phyloP scores from a whole-genome alignment of 768 basidiomycete species.

The Suillus lakei region DNA sequence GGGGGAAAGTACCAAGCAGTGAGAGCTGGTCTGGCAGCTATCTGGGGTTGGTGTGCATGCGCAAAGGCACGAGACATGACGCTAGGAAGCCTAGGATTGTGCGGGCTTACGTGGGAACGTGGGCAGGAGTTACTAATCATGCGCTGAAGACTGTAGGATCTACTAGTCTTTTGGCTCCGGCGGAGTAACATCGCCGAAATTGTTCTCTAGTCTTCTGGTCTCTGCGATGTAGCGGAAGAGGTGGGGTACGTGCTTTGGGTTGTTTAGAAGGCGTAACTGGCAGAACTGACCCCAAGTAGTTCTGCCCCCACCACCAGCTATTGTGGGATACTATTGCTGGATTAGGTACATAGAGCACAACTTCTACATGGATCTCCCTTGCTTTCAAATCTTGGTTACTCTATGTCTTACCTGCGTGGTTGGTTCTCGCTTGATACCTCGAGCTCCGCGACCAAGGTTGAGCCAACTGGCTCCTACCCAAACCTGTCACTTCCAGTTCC shows the following conservation, averaged over 20 bases:
- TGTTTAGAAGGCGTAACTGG: no score
- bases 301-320: no score
- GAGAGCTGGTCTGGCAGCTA: background rate
- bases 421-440: constrained; percentile 53
- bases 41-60: background rate
- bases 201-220: no score
- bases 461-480: constrained; percentile 5
- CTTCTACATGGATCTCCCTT: background rate
- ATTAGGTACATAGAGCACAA: background rate
- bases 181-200: no score
- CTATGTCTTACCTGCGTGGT: constrained; percentile 56
- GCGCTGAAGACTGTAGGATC: no score
- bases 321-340: background rate
- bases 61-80: background rate
- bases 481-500: constrained; percentile 17
- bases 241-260: no score
- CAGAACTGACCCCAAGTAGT: no score
- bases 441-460: background rate
- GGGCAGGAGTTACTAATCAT: no score
- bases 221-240: no score
- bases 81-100: constrained; percentile 18
- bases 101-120: no score
- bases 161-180: no score
- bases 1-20: background rate
- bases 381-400: background rate